Evolutionary conservation across 106 monocot genomes (phyloP).

Genomic region (Narthecium ossifragum): DNA sequence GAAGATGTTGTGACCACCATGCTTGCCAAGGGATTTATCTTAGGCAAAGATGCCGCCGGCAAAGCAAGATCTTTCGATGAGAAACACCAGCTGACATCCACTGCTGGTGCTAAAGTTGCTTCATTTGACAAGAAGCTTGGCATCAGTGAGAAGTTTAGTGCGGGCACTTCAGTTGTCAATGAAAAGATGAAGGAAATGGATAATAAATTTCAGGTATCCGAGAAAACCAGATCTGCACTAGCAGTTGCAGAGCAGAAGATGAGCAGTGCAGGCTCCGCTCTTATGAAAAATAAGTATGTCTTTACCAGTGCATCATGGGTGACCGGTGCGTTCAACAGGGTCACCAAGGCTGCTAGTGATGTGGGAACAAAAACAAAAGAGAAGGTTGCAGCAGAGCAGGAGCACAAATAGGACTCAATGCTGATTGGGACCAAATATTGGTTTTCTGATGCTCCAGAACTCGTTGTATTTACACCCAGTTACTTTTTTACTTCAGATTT

Average conservation of each 20-base stretch:
- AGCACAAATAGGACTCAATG: not conserved
- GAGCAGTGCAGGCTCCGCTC: conserved; percentile 67
- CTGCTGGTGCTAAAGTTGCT: conserved; percentile 63
- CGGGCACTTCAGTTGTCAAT: conserved; percentile 61
- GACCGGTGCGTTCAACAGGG: conserved; percentile 64
- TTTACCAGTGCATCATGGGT: conserved; percentile 70
- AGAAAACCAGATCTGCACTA: conserved; percentile 72
- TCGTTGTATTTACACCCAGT: too few relatives aligned
- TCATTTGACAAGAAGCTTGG: conserved; percentile 71
- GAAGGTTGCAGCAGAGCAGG: conserved; percentile 41
- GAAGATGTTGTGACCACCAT: conserved; percentile 73
- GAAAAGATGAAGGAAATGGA: conserved; percentile 90
- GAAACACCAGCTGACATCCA: conserved; percentile 76
- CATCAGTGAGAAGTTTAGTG: conserved; percentile 59
- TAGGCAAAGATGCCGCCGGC: conserved; percentile 68
- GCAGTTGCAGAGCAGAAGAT: conserved; percentile 80
- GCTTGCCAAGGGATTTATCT: conserved; percentile 83
- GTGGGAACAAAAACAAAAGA: conserved; percentile 63
- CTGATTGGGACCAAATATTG: too few relatives aligned
- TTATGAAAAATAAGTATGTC: conserved; percentile 77
- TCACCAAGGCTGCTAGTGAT: conserved; percentile 49
- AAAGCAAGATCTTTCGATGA: conserved; percentile 84
- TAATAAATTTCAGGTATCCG: conserved; percentile 79
- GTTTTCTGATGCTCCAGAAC: too few relatives aligned
- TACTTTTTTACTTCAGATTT: too few relatives aligned